These are phyloP conservation scores for Penicillium silybi DNA, from an alignment of 495 filamentous ascomycete species.

Conservation along the genomic window DNA sequence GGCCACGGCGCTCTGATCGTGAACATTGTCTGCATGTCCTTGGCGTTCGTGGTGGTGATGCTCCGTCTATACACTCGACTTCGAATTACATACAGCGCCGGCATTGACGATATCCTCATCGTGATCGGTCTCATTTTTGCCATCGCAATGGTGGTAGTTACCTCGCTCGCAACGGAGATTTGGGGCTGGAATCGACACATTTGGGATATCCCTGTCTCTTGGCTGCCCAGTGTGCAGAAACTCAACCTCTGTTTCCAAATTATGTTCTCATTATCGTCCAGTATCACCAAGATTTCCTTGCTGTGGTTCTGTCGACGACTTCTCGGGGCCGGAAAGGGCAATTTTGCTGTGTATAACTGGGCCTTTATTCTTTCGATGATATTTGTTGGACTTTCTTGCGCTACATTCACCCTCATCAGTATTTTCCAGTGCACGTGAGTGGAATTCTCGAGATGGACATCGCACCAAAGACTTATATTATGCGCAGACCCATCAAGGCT, in stretches of 20 bases:
- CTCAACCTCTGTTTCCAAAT: constrained; percentile 51
- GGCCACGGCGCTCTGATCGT: constrained; percentile 42
- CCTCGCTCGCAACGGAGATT: constrained; percentile 36
- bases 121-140: constrained; percentile 33
- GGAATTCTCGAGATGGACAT: background rate
- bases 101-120: constrained; percentile 47
- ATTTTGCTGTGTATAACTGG: constrained; percentile 34
- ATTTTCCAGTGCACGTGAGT: constrained; percentile 58
- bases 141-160: constrained; percentile 42
- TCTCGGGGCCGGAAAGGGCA: constrained; percentile 36
- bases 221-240: constrained; percentile 34
- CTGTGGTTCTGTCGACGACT: constrained; percentile 56
- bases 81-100: constrained; percentile 41
- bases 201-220: constrained; percentile 44
- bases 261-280: constrained; percentile 50
- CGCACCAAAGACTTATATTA: constrained; percentile 1
- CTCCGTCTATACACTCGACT: constrained; percentile 50
- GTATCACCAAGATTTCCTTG: constrained; percentile 54
- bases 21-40: constrained; percentile 32
- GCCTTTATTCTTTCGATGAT: constrained; percentile 42
- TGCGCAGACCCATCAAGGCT: constrained; percentile 45
- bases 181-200: constrained; percentile 56
- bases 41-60: constrained; percentile 39
- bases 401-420: constrained; percentile 46
- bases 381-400: constrained; percentile 40